Base-by-base conservation (phyloP, 768 basidiomycete species). In the Tremella yokohamensis region DNA sequence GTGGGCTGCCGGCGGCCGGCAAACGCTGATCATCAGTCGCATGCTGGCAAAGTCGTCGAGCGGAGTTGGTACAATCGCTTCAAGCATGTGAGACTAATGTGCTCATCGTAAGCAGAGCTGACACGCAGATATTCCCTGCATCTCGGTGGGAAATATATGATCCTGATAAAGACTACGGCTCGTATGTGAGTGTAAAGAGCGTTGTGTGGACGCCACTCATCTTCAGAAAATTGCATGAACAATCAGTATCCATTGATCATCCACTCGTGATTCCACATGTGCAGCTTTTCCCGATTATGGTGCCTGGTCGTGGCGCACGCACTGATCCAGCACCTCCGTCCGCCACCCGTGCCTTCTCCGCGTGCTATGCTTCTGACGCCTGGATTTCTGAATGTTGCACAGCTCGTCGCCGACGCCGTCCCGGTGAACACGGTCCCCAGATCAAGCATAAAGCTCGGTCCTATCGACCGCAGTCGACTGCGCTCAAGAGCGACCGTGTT, bases 91-190 rank as follows among this genome's bases (percentile, higher is more conserved):
- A 65, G 70, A 49, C 15, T 12, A 2, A 38, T 24, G 29, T 3
- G 20, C 25, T 18, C 8, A 20, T 11, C 18, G 18, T 19, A 25
- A 20, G 44, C 48, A 40, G 16, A 4, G 49, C 19, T 29, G 51
- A 52, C 16, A 16, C 25, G 8, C 55, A 97, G 71, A 96, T 98
- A 38, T 98, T 98, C 74, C 94, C 94, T 15, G 91, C 91, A 1
- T 92, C 89, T 3, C 80, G 93, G 68, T 97, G 93, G 93, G 93
- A 97, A 86, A 88, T 96, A 7, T 97, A 91, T 62, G 91, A 96
- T 69, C 91, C 93, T 0, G 88, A 92, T 79, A 94, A 89, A 81
- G 85, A 84, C 59, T 96, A 96, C 60, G 91, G 92, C 34, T 86
- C 89, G 64, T 97, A 97, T 69, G 90, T 89, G 20, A 88, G 91